Conservation (phyloP, 148 eudicot species). For the Limonium bicolor region DNA sequence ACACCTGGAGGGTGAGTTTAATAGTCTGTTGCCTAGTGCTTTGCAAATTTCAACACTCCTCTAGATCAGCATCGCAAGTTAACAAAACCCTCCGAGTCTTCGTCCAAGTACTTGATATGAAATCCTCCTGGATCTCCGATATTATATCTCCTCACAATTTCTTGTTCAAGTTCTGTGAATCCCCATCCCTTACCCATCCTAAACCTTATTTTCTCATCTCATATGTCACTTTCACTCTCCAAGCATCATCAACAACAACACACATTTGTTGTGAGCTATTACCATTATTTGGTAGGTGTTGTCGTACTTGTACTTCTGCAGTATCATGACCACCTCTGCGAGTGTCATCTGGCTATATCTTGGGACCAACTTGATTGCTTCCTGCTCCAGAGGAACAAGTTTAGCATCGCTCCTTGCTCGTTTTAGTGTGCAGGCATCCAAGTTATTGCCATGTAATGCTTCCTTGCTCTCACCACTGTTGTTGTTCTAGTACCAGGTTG, state of each 20-base stretch:
- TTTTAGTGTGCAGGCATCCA: constrained; percentile 21
- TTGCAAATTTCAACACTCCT: constrained; percentile 67
- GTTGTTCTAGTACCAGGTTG: constrained; percentile 16
- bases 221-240: constrained; percentile 51
- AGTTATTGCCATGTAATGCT: too few relatives aligned
- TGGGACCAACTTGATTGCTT: constrained; percentile 12
- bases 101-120: constrained; percentile 78
- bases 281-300: too few relatives aligned
- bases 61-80: constrained; percentile 75
- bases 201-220: constrained; percentile 60
- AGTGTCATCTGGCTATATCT: too few relatives aligned
- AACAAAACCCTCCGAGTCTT: constrained; percentile 88
- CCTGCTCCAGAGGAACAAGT: constrained; percentile 22
- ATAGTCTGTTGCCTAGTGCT: constrained; percentile 36
- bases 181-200: constrained; percentile 45
- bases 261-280: too few relatives aligned
- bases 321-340: too few relatives aligned
- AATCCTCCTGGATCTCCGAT: constrained; percentile 40
- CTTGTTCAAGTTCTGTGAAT: constrained; percentile 37
- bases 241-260: constrained; percentile 22
- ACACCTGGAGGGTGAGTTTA: constrained; percentile 37
- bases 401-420: constrained; percentile 47
- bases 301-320: too few relatives aligned
- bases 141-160: constrained; percentile 49
- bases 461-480: constrained; percentile 22